A percentile compares a stretch with the other conserved stretches of the same genome.
Conservation (phyloP, 2,329 filamentous ascomycete species). For the Trichothecium roseum region DNA sequence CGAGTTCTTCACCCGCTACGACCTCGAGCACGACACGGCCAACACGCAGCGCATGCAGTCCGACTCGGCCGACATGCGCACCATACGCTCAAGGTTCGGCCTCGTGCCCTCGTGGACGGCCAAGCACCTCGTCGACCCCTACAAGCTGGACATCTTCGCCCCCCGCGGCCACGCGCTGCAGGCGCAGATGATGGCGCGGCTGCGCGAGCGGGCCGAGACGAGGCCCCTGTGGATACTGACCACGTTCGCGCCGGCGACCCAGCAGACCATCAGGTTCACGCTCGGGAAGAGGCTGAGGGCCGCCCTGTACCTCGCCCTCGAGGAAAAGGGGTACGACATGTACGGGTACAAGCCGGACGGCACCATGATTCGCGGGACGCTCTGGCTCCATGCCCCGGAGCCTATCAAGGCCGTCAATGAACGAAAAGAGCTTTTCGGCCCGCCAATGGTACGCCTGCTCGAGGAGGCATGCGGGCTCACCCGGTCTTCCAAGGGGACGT, state of each 20-base stretch:
- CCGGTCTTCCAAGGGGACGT: not conserved
- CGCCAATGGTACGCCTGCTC: slow-evolving; percentile 4
- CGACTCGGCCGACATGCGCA: slow-evolving; percentile 3
- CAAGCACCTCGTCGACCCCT: slow-evolving; percentile 20
- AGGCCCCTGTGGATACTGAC: slow-evolving; percentile 22
- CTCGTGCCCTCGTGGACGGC: slow-evolving; percentile 15
- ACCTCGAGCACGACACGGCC: not conserved
- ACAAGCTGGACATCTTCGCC: slow-evolving; percentile 20
- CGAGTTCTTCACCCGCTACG: slow-evolving; percentile 2
- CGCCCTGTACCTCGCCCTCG: slow-evolving; percentile 16
- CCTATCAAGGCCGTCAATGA: slow-evolving; percentile 9
- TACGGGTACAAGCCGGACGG: slow-evolving; percentile 4
- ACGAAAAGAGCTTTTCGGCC: slow-evolving; percentile 10
- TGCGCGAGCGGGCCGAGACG: slow-evolving; percentile 13
- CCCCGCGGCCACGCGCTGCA: slow-evolving; percentile 20
- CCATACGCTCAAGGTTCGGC: slow-evolving; percentile 8
- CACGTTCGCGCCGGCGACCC: slow-evolving; percentile 5
- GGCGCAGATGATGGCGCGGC: slow-evolving; percentile 13
- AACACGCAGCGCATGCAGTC: slow-evolving; percentile 1
- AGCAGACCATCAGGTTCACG: slow-evolving; percentile 15
- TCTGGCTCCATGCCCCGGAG: slow-evolving; percentile 12
- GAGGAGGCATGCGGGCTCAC: not conserved
- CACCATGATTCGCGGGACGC: slow-evolving; percentile 13
- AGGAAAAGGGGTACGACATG: slow-evolving; percentile 13
- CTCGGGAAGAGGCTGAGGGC: slow-evolving; percentile 14